These are phyloP conservation scores for Rhodotorula sp. DNA, from an alignment of 1,284 basidiomycete genomes.

Conservation along the genomic window DNA sequence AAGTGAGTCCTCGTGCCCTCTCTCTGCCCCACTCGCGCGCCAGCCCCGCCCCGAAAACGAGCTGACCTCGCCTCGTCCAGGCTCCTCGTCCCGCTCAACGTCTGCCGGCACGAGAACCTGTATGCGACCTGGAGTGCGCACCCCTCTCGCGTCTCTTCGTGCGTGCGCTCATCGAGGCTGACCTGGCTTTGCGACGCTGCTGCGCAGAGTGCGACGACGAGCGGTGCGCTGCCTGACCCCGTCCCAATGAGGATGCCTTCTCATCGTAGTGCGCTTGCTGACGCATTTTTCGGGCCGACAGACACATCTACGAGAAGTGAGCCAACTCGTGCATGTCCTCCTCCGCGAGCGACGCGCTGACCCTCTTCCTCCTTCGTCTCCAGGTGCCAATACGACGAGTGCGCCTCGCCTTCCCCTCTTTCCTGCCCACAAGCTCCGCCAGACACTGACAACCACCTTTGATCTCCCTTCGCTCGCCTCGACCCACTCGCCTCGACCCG, in stretches of 20 bases:
- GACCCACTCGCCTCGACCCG: neutral
- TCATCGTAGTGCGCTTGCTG: neutral
- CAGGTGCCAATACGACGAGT: constrained; percentile 49
- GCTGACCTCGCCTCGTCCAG: constrained; percentile 7
- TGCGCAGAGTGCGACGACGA: constrained; percentile 46
- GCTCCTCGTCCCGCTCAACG: constrained; percentile 45
- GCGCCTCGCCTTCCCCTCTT: constrained; percentile 1
- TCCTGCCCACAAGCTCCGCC: too few relatives aligned
- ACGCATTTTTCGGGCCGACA: neutral
- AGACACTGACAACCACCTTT: neutral
- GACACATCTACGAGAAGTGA: constrained; percentile 47
- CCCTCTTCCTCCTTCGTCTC: neutral
- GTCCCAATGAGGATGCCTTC: neutral
- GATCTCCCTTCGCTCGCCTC: neutral
- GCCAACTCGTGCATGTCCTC: neutral
- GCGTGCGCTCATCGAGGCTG: neutral
- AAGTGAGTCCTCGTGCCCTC: constrained; percentile 11
- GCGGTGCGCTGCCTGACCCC: constrained; percentile 22
- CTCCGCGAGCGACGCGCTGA: neutral
- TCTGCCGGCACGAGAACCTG: constrained; percentile 46
- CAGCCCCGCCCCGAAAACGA: too few relatives aligned
- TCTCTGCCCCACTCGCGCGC: neutral
- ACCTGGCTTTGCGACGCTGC: neutral
- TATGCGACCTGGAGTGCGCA: constrained; percentile 46
- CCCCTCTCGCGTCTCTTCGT: neutral